Evolutionary conservation across 192 early-diverging fungal genomes (phyloP).

Genomic region (Dissophora globulifera): DNA sequence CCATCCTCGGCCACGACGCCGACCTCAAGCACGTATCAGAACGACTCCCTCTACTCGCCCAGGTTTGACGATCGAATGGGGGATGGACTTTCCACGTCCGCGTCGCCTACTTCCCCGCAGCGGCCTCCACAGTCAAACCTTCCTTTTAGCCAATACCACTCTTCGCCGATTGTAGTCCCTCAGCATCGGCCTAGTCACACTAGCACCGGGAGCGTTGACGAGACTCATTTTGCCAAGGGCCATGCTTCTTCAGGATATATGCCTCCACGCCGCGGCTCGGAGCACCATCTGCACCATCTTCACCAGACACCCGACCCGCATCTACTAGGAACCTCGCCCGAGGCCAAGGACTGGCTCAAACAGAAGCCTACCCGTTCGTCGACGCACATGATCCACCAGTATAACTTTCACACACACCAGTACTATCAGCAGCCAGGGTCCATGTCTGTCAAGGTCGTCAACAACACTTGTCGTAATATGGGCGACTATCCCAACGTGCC

Average conservation of each 20-base stretch:
- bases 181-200: slow-evolving; percentile 17
- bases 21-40: slow-evolving; percentile 21
- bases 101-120: slow-evolving; percentile 20
- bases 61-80: slow-evolving; percentile 17
- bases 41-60: slow-evolving; percentile 23
- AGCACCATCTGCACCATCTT: slow-evolving; percentile 14
- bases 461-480: slow-evolving; percentile 51
- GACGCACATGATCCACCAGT: slow-evolving; percentile 48
- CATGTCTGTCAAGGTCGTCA: slow-evolving; percentile 34
- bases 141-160: slow-evolving; percentile 8
- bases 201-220: slow-evolving; percentile 26
- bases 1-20: slow-evolving; percentile 44
- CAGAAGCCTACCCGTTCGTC: slow-evolving; percentile 46
- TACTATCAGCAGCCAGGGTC: slow-evolving; percentile 45
- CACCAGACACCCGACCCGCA: slow-evolving; percentile 14
- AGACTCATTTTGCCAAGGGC: not conserved
- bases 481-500: slow-evolving; percentile 35
- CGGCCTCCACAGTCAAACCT: slow-evolving; percentile 6
- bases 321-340: slow-evolving; percentile 42
- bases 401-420: slow-evolving; percentile 44
- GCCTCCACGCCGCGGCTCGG: slow-evolving; percentile 39
- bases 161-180: slow-evolving; percentile 34
- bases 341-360: slow-evolving; percentile 47
- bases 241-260: slow-evolving; percentile 10
- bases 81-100: not conserved